A percentile compares a stretch with the other conserved stretches of the same genome.
Conservation (phyloP, 208 protist genomes). For the Trypanosoma scelopori region DNA sequence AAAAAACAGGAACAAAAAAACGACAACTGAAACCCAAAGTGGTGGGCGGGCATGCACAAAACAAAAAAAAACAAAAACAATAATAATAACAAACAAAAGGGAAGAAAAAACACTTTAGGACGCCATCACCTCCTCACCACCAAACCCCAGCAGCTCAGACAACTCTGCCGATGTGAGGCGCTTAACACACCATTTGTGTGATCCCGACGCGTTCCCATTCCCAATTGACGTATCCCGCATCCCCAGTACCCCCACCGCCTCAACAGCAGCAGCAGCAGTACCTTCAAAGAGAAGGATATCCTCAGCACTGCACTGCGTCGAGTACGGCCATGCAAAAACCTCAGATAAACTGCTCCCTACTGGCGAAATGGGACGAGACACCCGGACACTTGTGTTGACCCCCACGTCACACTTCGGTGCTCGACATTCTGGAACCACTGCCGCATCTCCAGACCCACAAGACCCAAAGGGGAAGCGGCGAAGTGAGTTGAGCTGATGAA, state of each 20-base stretch:
- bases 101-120: background rate
- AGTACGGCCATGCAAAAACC: background rate
- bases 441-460: background rate
- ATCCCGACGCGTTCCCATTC: background rate
- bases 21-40: too few species aligned
- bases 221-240: background rate
- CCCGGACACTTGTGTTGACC: background rate
- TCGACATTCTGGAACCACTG: background rate
- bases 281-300: background rate
- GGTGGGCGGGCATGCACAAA: too few species aligned
- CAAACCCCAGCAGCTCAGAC: slow-evolving; percentile 8
- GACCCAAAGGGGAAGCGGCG: background rate
- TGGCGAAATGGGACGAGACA: background rate
- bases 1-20: slow-evolving; percentile 19
- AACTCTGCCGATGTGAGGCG: slow-evolving; percentile 16
- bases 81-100: slow-evolving; percentile 14
- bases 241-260: background rate
- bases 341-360: background rate
- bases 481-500: slow-evolving; percentile 13
- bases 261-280: background rate
- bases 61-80: slow-evolving; percentile 26
- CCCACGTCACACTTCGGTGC: background rate
- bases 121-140: background rate
- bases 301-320: background rate
- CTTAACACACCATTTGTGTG: slow-evolving; percentile 7